Percentiles rank a stretch among this genome's conserved stretches.
These are phyloP conservation scores for Skeletonema tropicum DNA, from an alignment of 108 stramenopile species.

Conservation along the genomic window DNA sequence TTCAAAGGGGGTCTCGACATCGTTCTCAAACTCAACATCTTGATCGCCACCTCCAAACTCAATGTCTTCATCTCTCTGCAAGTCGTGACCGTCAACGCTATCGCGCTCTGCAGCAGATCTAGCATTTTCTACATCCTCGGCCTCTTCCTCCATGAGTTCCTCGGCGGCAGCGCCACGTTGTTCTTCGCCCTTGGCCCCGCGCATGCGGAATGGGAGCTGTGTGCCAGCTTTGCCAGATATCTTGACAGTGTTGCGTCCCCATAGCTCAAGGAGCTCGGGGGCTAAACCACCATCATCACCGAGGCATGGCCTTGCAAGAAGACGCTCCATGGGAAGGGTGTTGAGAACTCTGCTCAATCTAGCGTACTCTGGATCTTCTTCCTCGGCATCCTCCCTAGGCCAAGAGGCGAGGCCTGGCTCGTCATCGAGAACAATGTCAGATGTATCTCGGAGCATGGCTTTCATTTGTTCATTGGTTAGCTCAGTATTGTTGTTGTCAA, in stretches of 20 bases:
- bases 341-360: conserved; percentile 26
- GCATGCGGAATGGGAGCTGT: conserved; percentile 59
- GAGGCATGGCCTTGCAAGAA: conserved; percentile 76
- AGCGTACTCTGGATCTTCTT: conserved; percentile 18
- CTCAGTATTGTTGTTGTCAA: conserved; percentile 87
- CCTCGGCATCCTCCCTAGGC: conserved; percentile 49
- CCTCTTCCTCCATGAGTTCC: conserved; percentile 55
- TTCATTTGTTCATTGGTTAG: conserved; percentile 77
- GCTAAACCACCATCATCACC: conserved; percentile 75
- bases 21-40: conserved; percentile 46
- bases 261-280: conserved; percentile 66
- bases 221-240: conserved; percentile 60
- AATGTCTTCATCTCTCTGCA: conserved; percentile 46
- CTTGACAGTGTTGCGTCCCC: conserved; percentile 63
- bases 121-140: conserved; percentile 54
- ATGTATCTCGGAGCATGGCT: conserved; percentile 73
- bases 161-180: conserved; percentile 50
- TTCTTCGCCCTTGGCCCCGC: conserved; percentile 47
- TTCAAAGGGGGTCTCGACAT: conserved; percentile 50
- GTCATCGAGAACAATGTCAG: conserved; percentile 65
- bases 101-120: conserved; percentile 35
- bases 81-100: conserved; percentile 28
- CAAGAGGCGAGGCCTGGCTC: conserved; percentile 62
- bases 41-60: conserved; percentile 41
- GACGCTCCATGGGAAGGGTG: conserved; percentile 47